Percentiles rank a stretch among this genome's conserved stretches.
Evolutionary conservation across 106 monocot genomes (phyloP).

Genomic region (Xerophyta viscosa): DNA sequence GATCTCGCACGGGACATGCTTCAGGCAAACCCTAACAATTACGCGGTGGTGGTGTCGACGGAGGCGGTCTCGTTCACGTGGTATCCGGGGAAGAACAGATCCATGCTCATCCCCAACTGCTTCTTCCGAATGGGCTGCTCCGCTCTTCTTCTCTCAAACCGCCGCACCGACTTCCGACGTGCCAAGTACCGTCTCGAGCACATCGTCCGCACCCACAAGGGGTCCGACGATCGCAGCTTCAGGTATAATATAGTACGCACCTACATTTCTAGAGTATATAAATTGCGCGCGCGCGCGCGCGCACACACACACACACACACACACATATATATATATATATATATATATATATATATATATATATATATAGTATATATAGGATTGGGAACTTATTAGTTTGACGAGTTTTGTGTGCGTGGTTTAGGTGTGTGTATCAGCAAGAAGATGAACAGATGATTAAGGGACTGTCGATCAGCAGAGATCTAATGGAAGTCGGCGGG

Average conservation of each 20-base stretch:
- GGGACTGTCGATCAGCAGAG: constrained; percentile 45
- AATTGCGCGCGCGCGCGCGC: too few relatives aligned
- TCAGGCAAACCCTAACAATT: constrained; percentile 58
- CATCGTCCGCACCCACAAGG: constrained; percentile 75
- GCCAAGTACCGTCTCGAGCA: constrained; percentile 78
- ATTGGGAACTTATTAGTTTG: neutral
- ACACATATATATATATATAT: too few relatives aligned
- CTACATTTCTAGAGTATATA: neutral
- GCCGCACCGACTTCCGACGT: constrained; percentile 45
- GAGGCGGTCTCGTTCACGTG: constrained; percentile 66
- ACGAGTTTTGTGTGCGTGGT: neutral
- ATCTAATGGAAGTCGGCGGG: constrained; percentile 55
- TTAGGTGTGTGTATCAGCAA: constrained; percentile 50
- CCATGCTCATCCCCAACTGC: constrained; percentile 76
- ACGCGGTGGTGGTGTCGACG: constrained; percentile 67
- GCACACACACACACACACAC: too few relatives aligned
- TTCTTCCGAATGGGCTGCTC: constrained; percentile 75
- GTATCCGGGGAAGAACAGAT: constrained; percentile 51
- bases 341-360: too few relatives aligned
- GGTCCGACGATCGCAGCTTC: constrained; percentile 63
- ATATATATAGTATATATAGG: too few relatives aligned
- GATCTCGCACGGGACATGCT: constrained; percentile 69
- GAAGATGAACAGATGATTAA: constrained; percentile 51
- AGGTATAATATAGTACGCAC: constrained; percentile 12
- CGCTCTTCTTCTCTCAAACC: constrained; percentile 54